Conservation (phyloP, 768 basidiomycete genomes). For the Xanthoconium stramineum region DNA sequence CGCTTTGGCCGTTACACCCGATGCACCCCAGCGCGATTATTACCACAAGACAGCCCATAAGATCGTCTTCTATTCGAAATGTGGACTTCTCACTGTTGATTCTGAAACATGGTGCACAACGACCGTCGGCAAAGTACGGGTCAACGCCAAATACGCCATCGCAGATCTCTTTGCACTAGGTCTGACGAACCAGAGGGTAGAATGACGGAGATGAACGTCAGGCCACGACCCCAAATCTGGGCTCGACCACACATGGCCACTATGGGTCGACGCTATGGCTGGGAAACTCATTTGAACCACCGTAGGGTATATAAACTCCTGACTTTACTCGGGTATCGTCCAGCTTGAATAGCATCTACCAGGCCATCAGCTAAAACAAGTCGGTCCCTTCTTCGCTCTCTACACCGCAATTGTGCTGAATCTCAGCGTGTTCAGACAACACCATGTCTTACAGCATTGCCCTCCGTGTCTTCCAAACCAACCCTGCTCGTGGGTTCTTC, state of each 20-base stretch:
- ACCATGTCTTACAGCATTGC: slow-evolving; percentile 9
- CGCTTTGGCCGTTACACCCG: too few relatives aligned
- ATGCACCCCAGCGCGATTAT: too few relatives aligned
- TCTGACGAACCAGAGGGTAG: too few relatives aligned
- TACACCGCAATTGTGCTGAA: neutral
- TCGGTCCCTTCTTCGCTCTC: neutral
- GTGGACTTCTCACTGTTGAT: too few relatives aligned
- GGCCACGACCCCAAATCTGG: neutral
- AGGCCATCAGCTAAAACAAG: neutral
- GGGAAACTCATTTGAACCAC: neutral
- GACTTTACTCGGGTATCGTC: neutral
- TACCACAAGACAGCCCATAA: too few relatives aligned
- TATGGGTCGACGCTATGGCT: neutral
- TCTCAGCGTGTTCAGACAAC: neutral
- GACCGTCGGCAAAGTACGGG: too few relatives aligned
- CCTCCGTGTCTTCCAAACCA: neutral
- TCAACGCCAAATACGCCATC: too few relatives aligned
- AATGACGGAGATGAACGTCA: neutral
- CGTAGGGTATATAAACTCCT: neutral
- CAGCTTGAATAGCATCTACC: neutral
- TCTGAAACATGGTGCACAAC: too few relatives aligned
- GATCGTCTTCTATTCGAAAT: too few relatives aligned
- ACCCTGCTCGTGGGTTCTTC: slow-evolving; percentile 4
- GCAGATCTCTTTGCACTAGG: too few relatives aligned
- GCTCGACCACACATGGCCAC: neutral